A percentile compares a stretch with the other conserved stretches of the same genome.
Evolutionary conservation across 116 monocot genomes (phyloP).

Genomic region (Papilionanthe hybrid): DNA sequence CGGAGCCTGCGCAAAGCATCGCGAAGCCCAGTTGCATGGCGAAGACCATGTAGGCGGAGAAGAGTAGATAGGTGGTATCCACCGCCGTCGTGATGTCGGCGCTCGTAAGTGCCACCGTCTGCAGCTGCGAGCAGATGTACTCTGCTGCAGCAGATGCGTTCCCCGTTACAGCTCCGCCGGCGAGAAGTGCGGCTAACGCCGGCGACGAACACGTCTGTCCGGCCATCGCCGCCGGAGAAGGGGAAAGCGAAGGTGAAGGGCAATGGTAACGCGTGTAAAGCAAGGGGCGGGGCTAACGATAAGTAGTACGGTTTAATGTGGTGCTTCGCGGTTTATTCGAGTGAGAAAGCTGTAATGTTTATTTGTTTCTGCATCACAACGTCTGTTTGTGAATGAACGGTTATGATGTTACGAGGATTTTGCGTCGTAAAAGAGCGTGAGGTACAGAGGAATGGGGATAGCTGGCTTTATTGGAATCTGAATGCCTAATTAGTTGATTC

Average conservation of each 20-base stretch:
- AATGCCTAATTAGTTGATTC: no score
- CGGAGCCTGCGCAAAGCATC: conserved; percentile 83
- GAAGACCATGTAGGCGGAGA: conserved; percentile 78
- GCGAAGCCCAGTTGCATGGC: conserved; percentile 84
- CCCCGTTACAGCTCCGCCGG: not conserved
- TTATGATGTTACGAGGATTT: not conserved
- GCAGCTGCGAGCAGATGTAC: conserved; percentile 26
- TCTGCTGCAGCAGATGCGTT: conserved; percentile 17
- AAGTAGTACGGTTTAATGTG: not conserved
- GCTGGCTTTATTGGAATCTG: not conserved
- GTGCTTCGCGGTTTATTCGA: not conserved
- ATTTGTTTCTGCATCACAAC: not conserved
- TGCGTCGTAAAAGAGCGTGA: not conserved
- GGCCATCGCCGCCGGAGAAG: not conserved
- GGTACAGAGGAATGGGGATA: not conserved
- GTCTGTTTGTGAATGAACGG: not conserved
- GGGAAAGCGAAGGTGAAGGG: not conserved
- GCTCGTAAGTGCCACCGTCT: conserved; percentile 6
- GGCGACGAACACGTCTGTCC: conserved; percentile 13
- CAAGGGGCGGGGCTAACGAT: no score
- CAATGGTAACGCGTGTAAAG: no score
- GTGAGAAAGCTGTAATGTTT: not conserved
- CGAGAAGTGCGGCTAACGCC: conserved; percentile 20
- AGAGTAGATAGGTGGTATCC: conserved; percentile 44
- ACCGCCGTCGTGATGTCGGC: conserved; percentile 26